phyloP scores from a whole-genome alignment of 208 protist genomes.

The Vickermania ingenoplastis region DNA sequence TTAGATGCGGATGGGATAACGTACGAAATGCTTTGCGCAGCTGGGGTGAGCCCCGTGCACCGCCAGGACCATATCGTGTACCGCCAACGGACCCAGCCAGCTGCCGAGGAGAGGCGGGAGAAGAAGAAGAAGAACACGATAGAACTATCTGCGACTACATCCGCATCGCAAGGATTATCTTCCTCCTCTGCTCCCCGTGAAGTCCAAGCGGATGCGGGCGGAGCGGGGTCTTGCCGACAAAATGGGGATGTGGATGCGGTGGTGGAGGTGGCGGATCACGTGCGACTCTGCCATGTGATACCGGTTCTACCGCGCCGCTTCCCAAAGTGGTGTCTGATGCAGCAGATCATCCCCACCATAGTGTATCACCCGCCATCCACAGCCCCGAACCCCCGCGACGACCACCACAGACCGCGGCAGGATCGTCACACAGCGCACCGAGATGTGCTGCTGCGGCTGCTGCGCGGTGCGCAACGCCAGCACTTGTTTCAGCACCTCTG shows the following conservation, averaged over 20 bases:
- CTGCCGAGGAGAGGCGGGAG: too few species aligned
- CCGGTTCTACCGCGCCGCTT: slow-evolving; percentile 51
- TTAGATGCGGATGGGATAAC: slow-evolving; percentile 28
- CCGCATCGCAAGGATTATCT: too few species aligned
- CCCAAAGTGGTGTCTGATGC: slow-evolving; percentile 30
- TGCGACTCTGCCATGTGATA: slow-evolving; percentile 48
- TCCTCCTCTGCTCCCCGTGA: too few species aligned
- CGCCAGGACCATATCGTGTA: neutral
- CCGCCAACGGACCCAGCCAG: neutral
- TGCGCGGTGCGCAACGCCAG: neutral
- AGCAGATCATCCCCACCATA: slow-evolving; percentile 56
- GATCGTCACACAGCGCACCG: too few species aligned
- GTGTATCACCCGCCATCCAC: slow-evolving; percentile 5
- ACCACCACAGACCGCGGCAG: too few species aligned
- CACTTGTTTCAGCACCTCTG: neutral
- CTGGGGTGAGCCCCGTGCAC: slow-evolving; percentile 11
- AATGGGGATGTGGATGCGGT: slow-evolving; percentile 23
- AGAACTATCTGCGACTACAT: too few species aligned
- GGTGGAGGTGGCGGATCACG: slow-evolving; percentile 47
- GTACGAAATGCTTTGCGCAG: slow-evolving; percentile 35
- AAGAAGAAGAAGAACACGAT: too few species aligned
- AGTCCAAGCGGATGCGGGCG: too few species aligned
- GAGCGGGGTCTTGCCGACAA: too few species aligned
- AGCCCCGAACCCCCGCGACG: neutral
- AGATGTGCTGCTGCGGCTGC: neutral